phyloP scores from a whole-genome alignment of 2,329 filamentous ascomycete genomes.

The Fusarium paranaense region DNA sequence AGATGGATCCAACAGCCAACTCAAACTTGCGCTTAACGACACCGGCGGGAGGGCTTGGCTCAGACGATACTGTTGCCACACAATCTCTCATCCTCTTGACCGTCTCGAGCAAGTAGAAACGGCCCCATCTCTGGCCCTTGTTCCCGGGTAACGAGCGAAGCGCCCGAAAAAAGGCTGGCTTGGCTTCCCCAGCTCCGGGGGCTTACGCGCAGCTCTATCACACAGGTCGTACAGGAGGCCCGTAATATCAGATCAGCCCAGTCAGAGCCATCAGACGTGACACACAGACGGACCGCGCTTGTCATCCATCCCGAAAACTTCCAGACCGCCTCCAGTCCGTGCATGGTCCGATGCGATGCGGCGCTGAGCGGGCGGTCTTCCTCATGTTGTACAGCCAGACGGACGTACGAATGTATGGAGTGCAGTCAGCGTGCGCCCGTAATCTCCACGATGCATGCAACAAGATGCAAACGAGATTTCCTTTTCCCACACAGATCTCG shows the following conservation, averaged over 20 bases:
- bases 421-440: slow-evolving; percentile 11
- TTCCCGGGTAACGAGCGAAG: slow-evolving; percentile 11
- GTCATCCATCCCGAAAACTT: slow-evolving; percentile 27
- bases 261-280: neutral
- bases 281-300: slow-evolving; percentile 4
- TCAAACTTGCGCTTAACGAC: slow-evolving; percentile 22
- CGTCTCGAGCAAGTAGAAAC: neutral
- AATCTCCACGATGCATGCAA: slow-evolving; percentile 29
- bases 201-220: neutral
- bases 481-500: slow-evolving; percentile 21
- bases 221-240: neutral
- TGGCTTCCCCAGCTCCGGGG: neutral
- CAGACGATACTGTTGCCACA: slow-evolving; percentile 12
- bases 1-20: slow-evolving; percentile 1
- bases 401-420: slow-evolving; percentile 10
- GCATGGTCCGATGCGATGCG: slow-evolving; percentile 1
- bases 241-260: slow-evolving; percentile 7
- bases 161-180: slow-evolving; percentile 2
- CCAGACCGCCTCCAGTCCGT: slow-evolving; percentile 30
- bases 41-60: slow-evolving; percentile 7
- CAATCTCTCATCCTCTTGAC: neutral
- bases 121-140: neutral
- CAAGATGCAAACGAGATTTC: slow-evolving; percentile 19
- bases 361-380: neutral
- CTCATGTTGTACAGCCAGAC: neutral